Conservation (phyloP, 2,329 filamentous ascomycete species). For the Lizonia empirigonia region DNA sequence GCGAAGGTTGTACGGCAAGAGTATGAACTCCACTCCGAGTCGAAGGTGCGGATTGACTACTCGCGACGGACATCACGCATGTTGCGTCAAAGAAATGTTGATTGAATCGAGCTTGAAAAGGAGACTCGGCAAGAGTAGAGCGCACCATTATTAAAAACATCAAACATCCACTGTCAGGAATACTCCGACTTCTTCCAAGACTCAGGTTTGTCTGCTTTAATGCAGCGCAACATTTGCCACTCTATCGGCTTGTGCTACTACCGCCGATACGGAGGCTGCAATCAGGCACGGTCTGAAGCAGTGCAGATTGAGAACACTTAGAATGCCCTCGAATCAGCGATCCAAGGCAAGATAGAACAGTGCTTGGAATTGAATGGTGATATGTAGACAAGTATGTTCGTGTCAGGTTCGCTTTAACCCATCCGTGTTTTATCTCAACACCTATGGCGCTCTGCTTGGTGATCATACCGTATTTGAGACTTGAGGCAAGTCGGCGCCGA, state of each 20-base stretch:
- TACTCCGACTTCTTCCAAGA: slow-evolving; percentile 49
- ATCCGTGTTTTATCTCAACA: background rate
- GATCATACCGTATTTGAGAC: background rate
- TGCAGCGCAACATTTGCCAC: background rate
- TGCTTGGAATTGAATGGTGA: background rate
- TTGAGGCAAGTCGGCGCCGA: background rate
- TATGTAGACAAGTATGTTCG: background rate
- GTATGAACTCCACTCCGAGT: slow-evolving; percentile 41
- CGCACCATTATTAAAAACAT: slow-evolving; percentile 52
- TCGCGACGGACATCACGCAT: slow-evolving; percentile 46
- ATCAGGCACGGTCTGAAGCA: background rate
- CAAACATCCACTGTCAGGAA: slow-evolving; percentile 39
- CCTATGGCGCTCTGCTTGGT: background rate
- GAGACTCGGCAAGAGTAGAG: background rate
- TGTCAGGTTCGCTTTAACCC: background rate
- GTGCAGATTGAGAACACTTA: background rate
- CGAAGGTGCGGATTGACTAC: slow-evolving; percentile 50
- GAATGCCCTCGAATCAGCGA: background rate
- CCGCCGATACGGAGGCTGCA: background rate
- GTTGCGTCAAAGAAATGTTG: slow-evolving; percentile 47
- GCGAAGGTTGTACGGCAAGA: slow-evolving; percentile 49
- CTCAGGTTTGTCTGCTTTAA: slow-evolving; percentile 34
- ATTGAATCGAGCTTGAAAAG: background rate
- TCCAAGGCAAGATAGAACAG: background rate
- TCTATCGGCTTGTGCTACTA: background rate